Evolutionary conservation across 176 grass and related monocot species (phyloP), one percentile per base, ranked within the genome.

Genomic region (Dendrocalamus sinicus): DNA sequence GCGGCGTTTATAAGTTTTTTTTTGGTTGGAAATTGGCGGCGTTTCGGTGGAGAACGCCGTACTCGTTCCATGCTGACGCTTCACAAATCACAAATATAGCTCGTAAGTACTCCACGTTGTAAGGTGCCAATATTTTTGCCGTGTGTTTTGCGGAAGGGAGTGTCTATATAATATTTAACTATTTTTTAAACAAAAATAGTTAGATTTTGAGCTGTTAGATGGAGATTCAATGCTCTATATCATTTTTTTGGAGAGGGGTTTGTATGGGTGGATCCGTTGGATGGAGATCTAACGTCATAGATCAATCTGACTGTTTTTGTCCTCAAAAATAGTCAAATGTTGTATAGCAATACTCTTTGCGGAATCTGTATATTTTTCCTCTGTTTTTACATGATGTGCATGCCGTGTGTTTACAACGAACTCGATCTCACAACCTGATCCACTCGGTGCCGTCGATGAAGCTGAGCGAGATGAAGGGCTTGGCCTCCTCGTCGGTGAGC

Each of bases 401-500:
- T 55, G 76, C 58, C 9, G 24, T 69, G 62, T 75, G 62, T 63
- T 23, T 62, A 73, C 62, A 39, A 9, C 5, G 64, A 59, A 40
- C 53, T 39, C 40, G 44, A 13, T 41, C 8, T 83, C 82, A 94
- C 28, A 92, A 54, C 82, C 67, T 88, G 82, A 97, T 24, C 95
- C 95, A 97, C 83, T 95, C 87, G 2, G 66, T 80, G 30, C 95
- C 92, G 37, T 95, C 95, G 45, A 97, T 93, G 85, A 97, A 97
- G 83, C 52, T 91, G 30, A 97, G 84, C 0, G 92, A 91, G 78
- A 97, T 93, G 74, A 97, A 97, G 0, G 91, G 92, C 82, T 88
- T 95, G 75, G 93, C 95, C 85, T 95, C 95, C 78, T 95, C 87
- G 71, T 97, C 92, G 51, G 92, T 97, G 81, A 97, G 91, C 87